Conservation (phyloP, 2,329 filamentous ascomycete species). For the Epichloe gansuensis region DNA sequence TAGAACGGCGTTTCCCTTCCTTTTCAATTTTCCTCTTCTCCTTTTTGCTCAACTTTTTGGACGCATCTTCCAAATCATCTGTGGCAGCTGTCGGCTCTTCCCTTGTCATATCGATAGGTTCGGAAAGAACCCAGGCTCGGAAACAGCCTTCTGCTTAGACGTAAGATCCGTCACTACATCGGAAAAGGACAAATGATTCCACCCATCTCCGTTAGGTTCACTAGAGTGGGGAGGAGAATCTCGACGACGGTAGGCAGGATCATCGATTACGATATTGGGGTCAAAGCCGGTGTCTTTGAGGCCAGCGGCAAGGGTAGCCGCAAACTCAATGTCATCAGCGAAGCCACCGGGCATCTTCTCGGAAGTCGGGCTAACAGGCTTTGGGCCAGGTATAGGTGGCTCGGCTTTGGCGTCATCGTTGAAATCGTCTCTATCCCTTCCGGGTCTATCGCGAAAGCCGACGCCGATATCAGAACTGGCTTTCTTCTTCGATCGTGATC, state of each 20-base stretch:
- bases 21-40: slow-evolving; percentile 37
- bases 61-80: slow-evolving; percentile 13
- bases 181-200: slow-evolving; percentile 37
- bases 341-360: slow-evolving; percentile 53
- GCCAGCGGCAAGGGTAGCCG: slow-evolving; percentile 56
- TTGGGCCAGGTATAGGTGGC: slow-evolving; percentile 44
- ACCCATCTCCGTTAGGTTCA: slow-evolving; percentile 26
- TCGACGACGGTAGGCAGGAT: slow-evolving; percentile 50
- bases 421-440: slow-evolving; percentile 12
- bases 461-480: slow-evolving; percentile 5
- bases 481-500: slow-evolving; percentile 5
- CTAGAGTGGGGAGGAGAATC: slow-evolving; percentile 51
- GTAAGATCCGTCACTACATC: slow-evolving; percentile 34
- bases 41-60: slow-evolving; percentile 32
- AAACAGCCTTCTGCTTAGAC: slow-evolving; percentile 8
- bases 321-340: slow-evolving; percentile 55
- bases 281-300: slow-evolving; percentile 59
- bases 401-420: slow-evolving; percentile 29
- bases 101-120: slow-evolving; percentile 33
- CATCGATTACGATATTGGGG: slow-evolving; percentile 55
- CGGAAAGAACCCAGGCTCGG: slow-evolving; percentile 32
- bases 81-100: slow-evolving; percentile 14
- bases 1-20: slow-evolving; percentile 22
- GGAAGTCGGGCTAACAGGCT: slow-evolving; percentile 35
- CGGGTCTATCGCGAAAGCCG: slow-evolving; percentile 11